Base-by-base conservation (phyloP, 352 stramenopile genomes). In the Globisporangium recalcitrans region DNA sequence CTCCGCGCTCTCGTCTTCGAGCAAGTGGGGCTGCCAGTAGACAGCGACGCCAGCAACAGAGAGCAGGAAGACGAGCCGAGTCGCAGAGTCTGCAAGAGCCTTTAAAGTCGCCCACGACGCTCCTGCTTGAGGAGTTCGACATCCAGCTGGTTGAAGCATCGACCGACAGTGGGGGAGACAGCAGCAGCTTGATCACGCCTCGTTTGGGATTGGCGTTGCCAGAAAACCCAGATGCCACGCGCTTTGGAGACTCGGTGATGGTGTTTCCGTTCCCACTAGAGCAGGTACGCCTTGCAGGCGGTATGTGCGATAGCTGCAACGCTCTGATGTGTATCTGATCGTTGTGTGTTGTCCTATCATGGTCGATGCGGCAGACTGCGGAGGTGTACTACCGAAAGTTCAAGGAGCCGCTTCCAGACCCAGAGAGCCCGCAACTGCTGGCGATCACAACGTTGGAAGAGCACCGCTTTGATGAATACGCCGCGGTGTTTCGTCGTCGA, bases 371-470 rank as follows among this genome's bases (percentile, higher is more conserved):
- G 19, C 29, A 90, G 79, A 83, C 78, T 34, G 71, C 73, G 10
- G 67, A 91, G 29, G 68, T 91, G 48, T 89, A 88, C 58, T 93
- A 90, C 53, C 80, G 85, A 46, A 90, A 88, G 47, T 93, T 91
- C 69, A 91, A 90, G 47, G 74, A 90, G 52, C 85, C 85, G 0
- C 62, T 91, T 2, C 85, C 85, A 10, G 85, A 90, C 42, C 73
- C 73, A n/a, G 72, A 70, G 31, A 66, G 60, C n/a, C 60, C 60
- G n/a, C 65, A 86, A 40, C 59, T 88, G 1, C 51, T 78, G 26
- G 73, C 63, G 7, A 75, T 87, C 38, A 64, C 72, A 3, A 34
- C 78, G 36, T 29, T 85, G 4, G 75, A 88, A 32, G 78, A 90
- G 57, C 62, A 75, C 4, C 48, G 70, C 1, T 63, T 90, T 8